These are phyloP conservation scores for Dictyophora rubrovolvata DNA, from an alignment of 768 basidiomycete species.

Conservation along the genomic window DNA sequence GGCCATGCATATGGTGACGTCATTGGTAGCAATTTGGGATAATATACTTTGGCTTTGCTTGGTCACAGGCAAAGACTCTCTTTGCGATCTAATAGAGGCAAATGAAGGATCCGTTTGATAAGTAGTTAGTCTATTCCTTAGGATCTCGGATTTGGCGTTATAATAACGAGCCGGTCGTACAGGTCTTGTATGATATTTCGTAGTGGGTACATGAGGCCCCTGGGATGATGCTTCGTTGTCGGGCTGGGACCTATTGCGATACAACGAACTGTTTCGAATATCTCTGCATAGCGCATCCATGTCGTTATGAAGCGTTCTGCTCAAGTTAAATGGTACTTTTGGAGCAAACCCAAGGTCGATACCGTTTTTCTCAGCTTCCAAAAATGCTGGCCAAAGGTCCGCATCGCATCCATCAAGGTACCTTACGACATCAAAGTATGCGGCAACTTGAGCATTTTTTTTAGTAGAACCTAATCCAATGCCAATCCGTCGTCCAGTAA, in stretches of 20 bases:
- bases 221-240: conserved; percentile 5
- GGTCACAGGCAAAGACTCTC: conserved; percentile 66
- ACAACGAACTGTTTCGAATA: conserved; percentile 53
- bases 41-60: conserved; percentile 58
- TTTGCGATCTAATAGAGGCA: conserved; percentile 55
- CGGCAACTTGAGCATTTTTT: conserved; percentile 58
- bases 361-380: conserved; percentile 49
- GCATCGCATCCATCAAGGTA: conserved; percentile 83
- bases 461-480: conserved; percentile 61
- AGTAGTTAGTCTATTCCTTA: conserved; percentile 40
- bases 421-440: conserved; percentile 79
- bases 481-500: conserved; percentile 74
- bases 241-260: conserved; percentile 47
- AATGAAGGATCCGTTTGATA: conserved; percentile 54
- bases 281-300: conserved; percentile 63
- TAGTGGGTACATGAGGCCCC: not conserved
- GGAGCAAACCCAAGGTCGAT: conserved; percentile 65
- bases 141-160: conserved; percentile 45
- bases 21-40: conserved; percentile 58
- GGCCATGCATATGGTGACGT: conserved; percentile 84
- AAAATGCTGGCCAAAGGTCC: conserved; percentile 66
- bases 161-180: conserved; percentile 15
- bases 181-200: not conserved
- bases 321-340: conserved; percentile 55
- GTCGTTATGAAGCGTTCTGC: conserved; percentile 51